Evolutionary conservation across 2,329 filamentous ascomycete genomes (phyloP).

Genomic region (Blastomyces parvus): DNA sequence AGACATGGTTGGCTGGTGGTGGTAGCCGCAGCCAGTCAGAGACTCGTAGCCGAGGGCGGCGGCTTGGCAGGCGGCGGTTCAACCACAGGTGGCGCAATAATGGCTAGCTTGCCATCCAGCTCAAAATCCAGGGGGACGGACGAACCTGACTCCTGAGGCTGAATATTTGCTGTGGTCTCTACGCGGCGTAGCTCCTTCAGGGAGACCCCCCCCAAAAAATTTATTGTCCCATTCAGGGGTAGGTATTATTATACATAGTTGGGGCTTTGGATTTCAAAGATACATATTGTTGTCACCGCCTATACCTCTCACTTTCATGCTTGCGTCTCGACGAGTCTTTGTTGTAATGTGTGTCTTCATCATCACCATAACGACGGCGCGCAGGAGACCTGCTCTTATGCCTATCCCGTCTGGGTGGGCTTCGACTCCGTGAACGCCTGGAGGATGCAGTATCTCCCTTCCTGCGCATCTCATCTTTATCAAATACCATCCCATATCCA

Average conservation of each 20-base stretch:
- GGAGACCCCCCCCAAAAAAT: neutral
- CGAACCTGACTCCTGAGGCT: neutral
- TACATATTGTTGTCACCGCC: slow-evolving; percentile 7
- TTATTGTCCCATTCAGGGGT: neutral
- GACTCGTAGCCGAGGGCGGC: neutral
- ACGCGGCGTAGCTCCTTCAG: no score
- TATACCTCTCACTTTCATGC: slow-evolving; percentile 18
- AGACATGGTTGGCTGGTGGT: neutral
- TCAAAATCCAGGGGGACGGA: neutral
- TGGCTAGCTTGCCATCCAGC: neutral
- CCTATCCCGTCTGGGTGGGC: slow-evolving; percentile 34
- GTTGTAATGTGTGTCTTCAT: slow-evolving; percentile 16
- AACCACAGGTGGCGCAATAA: neutral
- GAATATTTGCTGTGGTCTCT: no score
- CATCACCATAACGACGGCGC: slow-evolving; percentile 27
- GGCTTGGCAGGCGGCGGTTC: neutral
- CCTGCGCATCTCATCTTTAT: slow-evolving; percentile 57
- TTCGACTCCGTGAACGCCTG: slow-evolving; percentile 21
- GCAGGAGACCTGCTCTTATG: slow-evolving; percentile 22
- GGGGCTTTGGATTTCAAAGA: neutral
- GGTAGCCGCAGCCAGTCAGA: neutral
- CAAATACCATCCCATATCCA: slow-evolving; percentile 72
- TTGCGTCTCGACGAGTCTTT: slow-evolving; percentile 20
- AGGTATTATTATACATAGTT: neutral
- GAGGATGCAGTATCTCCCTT: slow-evolving; percentile 23